Conservation (phyloP, 1,284 basidiomycete species). For the Ganoderma leucocontextum region DNA sequence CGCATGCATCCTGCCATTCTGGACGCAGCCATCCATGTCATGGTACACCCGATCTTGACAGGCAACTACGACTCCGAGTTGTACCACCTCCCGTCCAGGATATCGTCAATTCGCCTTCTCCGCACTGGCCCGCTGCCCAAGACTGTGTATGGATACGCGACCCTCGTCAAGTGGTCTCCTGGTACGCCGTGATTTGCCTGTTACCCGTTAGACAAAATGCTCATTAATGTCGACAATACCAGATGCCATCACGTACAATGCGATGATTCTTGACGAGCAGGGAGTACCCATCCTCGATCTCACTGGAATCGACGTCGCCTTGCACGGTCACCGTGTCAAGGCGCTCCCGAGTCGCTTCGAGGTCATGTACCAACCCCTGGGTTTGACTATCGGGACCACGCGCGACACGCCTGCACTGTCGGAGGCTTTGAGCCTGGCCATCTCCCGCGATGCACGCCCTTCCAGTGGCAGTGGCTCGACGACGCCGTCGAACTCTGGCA, state of each 20-base stretch:
- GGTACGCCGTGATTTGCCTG: slow-evolving; percentile 22
- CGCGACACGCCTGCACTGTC: neutral
- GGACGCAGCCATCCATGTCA: slow-evolving; percentile 44
- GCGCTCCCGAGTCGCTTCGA: slow-evolving; percentile 25
- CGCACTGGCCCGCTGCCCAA: slow-evolving; percentile 23
- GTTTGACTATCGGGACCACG: neutral
- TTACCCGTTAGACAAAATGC: neutral
- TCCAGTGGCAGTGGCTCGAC: neutral
- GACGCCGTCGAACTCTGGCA: neutral
- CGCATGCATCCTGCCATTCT: slow-evolving; percentile 49
- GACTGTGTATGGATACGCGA: slow-evolving; percentile 31
- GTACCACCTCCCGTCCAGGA: slow-evolving; percentile 42
- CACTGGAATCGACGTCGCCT: slow-evolving; percentile 28
- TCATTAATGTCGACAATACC: neutral
- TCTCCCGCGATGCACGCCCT: neutral
- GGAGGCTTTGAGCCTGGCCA: neutral
- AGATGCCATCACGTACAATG: slow-evolving; percentile 32
- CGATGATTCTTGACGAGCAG: slow-evolving; percentile 23
- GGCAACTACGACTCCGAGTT: slow-evolving; percentile 31
- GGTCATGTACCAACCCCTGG: slow-evolving; percentile 20
- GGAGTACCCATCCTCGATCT: slow-evolving; percentile 29
- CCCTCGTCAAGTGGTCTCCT: slow-evolving; percentile 33
- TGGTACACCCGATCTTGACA: slow-evolving; percentile 38
- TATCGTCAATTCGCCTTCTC: slow-evolving; percentile 30
- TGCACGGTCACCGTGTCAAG: slow-evolving; percentile 23